Evolutionary conservation across 2,329 filamentous ascomycete genomes (phyloP), one percentile per base, ranked within the genome.

Genomic region (Macrophomina tecta): DNA sequence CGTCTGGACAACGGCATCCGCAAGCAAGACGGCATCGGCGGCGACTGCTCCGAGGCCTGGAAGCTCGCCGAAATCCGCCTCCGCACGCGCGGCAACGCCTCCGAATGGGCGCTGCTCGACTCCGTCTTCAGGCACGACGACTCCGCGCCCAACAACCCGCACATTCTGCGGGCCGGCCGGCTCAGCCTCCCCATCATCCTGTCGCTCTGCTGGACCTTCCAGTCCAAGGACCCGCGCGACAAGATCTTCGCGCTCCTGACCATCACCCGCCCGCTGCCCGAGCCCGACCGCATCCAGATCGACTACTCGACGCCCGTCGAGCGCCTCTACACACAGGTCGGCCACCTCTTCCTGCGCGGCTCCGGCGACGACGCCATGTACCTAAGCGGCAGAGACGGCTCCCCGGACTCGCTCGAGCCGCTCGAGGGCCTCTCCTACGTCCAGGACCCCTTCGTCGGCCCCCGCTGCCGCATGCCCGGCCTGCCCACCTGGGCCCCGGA

Each of bases 401-500:
- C 4, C 16, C 51, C 36, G 32, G 52, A 55, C n/a, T n/a, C 52
- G 5, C 32, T 55, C 6, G 52, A 55, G 32, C 52, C 52, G 3
- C 32, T 55, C 4, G 52, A 55, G n/a, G 52, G 52, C 32, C 52
- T 55, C 14, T 55, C 52, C 2, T 55, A 23, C 52, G 52, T 55
- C 8, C 52, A 55, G 32, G 18, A 23, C 8, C 52, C 52, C 3
- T 18, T 38, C 52, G 38, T 55, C 12, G 52, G 52, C 5, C 52
- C 32, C 7, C 16, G 52, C 7, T 16, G 32, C 34, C 52, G 52
- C 32, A 55, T 55, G 7, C 52, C 52, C 5, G 62, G 62, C 9
- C 32, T 64, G 30, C 62, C 62, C 6, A 36, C 34, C 4, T 64
- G 62, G 62, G 36, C 38, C 16, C 62, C 62, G 4, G 62, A 64